Conservation (phyloP, 306 rosid genomes). For the Luffa aegyptiaca region DNA sequence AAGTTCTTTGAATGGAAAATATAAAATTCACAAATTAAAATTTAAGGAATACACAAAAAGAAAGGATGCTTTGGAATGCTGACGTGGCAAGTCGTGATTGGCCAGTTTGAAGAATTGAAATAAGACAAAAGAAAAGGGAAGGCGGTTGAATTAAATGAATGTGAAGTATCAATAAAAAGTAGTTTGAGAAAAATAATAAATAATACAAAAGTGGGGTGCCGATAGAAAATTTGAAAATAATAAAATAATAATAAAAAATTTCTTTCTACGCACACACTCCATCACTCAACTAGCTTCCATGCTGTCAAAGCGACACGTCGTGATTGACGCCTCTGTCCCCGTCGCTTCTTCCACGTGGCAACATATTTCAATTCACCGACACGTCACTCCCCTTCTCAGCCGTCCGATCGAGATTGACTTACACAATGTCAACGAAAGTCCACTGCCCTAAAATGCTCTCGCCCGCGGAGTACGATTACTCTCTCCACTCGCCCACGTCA, state of each 20-base stretch:
- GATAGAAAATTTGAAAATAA: background rate
- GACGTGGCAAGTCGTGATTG: background rate
- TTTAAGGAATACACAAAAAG: background rate
- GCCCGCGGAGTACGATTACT: background rate
- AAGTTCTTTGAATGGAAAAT: background rate
- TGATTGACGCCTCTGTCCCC: background rate
- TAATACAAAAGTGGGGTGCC: background rate
- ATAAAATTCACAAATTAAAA: background rate
- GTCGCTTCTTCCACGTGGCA: conserved; percentile 2
- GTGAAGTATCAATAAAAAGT: background rate
- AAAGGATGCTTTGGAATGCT: background rate
- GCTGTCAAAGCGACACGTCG: conserved; percentile 8
- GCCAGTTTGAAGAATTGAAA: background rate
- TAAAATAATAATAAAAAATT: background rate
- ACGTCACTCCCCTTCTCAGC: background rate
- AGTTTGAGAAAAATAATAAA: background rate
- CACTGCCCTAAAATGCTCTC: background rate
- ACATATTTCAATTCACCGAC: background rate
- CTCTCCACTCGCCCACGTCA: background rate
- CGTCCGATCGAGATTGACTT: background rate
- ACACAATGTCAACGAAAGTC: background rate
- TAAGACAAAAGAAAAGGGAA: background rate
- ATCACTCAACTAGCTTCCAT: background rate
- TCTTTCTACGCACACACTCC: background rate
- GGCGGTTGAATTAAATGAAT: conserved; percentile 6